These are phyloP conservation scores for Monosporascus sp. DNA, from an alignment of 2,329 filamentous ascomycete genomes.

Conservation along the genomic window DNA sequence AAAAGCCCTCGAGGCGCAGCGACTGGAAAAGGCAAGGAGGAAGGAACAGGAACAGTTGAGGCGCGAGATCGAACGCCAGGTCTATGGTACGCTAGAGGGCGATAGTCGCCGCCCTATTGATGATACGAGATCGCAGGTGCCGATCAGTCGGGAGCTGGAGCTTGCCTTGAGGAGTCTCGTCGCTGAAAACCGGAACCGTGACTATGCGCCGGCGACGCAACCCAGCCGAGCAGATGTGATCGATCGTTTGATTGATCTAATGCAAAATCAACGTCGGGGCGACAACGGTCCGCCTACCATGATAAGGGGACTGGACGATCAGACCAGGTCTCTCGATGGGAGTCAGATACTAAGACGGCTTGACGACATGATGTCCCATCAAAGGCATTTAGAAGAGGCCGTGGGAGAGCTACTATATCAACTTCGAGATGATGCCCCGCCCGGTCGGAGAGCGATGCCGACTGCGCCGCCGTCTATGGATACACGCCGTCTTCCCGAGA, in stretches of 20 bases:
- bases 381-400: neutral
- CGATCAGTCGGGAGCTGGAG: neutral
- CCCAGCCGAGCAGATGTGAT: neutral
- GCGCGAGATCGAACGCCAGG: slow-evolving; percentile 1
- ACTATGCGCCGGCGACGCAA: neutral
- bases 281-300: neutral
- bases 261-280: neutral
- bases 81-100: neutral
- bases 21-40: neutral
- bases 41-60: neutral
- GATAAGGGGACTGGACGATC: neutral
- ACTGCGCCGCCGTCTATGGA: neutral
- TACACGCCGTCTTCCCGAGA: neutral
- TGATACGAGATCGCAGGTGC: neutral
- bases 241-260: neutral
- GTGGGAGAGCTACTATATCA: neutral
- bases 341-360: neutral
- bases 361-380: slow-evolving; percentile 2
- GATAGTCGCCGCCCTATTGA: neutral
- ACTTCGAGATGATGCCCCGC: neutral
- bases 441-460: neutral
- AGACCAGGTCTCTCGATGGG: neutral
- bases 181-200: neutral
- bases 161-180: neutral
- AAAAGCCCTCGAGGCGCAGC: neutral